Evolutionary conservation across 2,329 filamentous ascomycete genomes (phyloP), one percentile per base, ranked within the genome.

Genomic region (Dothistroma septosporum): DNA sequence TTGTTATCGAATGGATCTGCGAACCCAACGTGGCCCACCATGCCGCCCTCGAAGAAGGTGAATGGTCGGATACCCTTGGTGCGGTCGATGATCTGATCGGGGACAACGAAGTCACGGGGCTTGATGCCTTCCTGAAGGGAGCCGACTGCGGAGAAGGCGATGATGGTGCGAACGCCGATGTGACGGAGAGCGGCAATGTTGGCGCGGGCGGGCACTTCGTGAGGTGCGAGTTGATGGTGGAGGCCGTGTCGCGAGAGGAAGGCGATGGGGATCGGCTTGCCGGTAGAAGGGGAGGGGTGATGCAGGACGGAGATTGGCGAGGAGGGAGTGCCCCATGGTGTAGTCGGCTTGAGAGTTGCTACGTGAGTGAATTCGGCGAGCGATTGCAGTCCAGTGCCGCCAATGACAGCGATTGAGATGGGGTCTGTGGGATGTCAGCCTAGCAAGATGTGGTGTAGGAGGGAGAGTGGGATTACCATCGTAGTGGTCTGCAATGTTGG

Each of bases 171-270:
- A 50, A 97, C 94, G 67, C 94, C 94, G 63, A 99, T 82, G 70
- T 85, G 87, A 66, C 94, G 88, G 64, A 99, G 83, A n/a, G 94
- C 94, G n/a, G 94, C 93, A 72, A 99, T 96, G 81, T 97, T 99
- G 77, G 94, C 94, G 65, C 91, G 91, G 67, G 87, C 85, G 61
- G 92, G 92, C n/a, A 99, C 90, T 78, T 99, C 94, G 74, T 97
- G 92, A 0, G 94, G 94, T 6, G 92, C 91, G 68, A 90, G 83
- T 77, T 97, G 85, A 80, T 99, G 94, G 83, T 94, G 83, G 12
- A 86, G 75, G 67, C 94, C 94, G 78, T 99, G 94, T 49, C 94
- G 91, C 64, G 92, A 91, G 68, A 99, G 85, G 82, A 99, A 99
- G 59, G 94, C 94, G 65, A 99, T 79, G 14, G 85, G 82, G 52